Evolutionary conservation across 371 early-diverging fungal genomes (phyloP).

Genomic region (Nematocida major): DNA sequence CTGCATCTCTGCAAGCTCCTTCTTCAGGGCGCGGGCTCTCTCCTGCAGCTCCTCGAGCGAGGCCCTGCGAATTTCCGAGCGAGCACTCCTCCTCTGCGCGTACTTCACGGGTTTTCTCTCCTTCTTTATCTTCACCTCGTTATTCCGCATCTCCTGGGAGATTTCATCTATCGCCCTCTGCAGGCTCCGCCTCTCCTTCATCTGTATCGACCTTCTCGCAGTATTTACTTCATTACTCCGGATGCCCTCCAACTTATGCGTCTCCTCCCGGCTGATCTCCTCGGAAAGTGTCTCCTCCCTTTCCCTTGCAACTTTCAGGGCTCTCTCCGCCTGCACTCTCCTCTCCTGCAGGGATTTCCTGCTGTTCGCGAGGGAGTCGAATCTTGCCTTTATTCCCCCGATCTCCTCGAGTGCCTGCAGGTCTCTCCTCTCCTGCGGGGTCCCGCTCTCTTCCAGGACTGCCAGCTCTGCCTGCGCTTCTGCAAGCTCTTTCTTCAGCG

Average conservation of each 20-base stretch:
- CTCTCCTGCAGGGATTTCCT: conserved; percentile 61
- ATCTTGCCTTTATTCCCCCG: background rate
- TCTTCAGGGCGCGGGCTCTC: background rate
- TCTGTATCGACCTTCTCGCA: conserved; percentile 46
- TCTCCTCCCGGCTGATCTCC: conserved; percentile 53
- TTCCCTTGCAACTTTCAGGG: conserved; percentile 30
- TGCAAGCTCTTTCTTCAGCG: background rate
- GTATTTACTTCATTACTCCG: conserved; percentile 37
- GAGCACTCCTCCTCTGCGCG: background rate
- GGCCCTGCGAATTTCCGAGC: no score
- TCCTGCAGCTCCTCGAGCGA: no score
- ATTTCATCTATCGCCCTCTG: background rate
- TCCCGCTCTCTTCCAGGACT: background rate
- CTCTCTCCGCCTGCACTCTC: conserved; percentile 66
- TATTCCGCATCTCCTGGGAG: conserved; percentile 63
- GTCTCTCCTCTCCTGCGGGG: background rate
- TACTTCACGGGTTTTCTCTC: background rate
- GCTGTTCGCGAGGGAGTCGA: background rate
- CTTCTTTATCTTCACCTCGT: conserved; percentile 68
- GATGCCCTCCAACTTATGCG: conserved; percentile 30
- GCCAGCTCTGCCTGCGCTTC: background rate
- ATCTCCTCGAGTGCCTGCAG: no score
- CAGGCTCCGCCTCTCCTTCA: conserved; percentile 30
- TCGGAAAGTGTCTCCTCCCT: conserved; percentile 48
- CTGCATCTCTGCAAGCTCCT: background rate